These are phyloP conservation scores for Dacryopinax spathularia DNA, from an alignment of 768 basidiomycete genomes.

Conservation along the genomic window DNA sequence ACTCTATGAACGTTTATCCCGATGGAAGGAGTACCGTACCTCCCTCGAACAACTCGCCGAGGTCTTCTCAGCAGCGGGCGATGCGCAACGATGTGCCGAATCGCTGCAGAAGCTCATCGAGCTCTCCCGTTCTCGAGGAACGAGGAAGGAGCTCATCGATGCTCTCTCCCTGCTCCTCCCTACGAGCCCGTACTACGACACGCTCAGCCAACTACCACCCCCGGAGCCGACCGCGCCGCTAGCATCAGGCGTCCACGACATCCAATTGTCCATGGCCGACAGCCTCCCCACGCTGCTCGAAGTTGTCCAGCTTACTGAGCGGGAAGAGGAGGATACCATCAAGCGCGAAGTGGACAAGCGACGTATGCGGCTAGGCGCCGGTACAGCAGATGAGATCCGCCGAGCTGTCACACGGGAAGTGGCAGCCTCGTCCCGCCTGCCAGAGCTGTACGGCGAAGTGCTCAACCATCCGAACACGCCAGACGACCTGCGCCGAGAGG, in stretches of 20 bases:
- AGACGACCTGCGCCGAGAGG: conserved; percentile 62
- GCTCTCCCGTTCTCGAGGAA: conserved; percentile 45
- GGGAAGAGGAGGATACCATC: conserved; percentile 42
- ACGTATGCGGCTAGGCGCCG: conserved; percentile 58
- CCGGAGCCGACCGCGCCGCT: conserved; percentile 68
- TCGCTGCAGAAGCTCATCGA: conserved; percentile 62
- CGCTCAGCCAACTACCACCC: conserved; percentile 50
- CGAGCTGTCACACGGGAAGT: conserved; percentile 56
- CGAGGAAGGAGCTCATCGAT: conserved; percentile 43
- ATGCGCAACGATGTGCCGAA: conserved; percentile 68
- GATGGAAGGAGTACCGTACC: conserved; percentile 45
- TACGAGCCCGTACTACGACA: conserved; percentile 45
- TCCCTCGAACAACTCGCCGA: conserved; percentile 43
- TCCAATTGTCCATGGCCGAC: conserved; percentile 51
- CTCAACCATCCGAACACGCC: conserved; percentile 65
- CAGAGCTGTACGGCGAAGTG: conserved; percentile 59
- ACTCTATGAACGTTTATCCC: conserved; percentile 50
- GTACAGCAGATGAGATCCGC: conserved; percentile 41
- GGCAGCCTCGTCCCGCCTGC: conserved; percentile 42
- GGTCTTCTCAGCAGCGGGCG: conserved; percentile 47
- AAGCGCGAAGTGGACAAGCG: conserved; percentile 62
- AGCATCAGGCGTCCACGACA: conserved; percentile 38
- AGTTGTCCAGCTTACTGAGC: conserved; percentile 48
- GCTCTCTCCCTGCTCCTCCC: conserved; percentile 61
- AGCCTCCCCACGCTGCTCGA: conserved; percentile 61